Percentiles rank a stretch among this genome's conserved stretches.
Conservation (phyloP, 345 rosid species). For the Linum tenue region DNA sequence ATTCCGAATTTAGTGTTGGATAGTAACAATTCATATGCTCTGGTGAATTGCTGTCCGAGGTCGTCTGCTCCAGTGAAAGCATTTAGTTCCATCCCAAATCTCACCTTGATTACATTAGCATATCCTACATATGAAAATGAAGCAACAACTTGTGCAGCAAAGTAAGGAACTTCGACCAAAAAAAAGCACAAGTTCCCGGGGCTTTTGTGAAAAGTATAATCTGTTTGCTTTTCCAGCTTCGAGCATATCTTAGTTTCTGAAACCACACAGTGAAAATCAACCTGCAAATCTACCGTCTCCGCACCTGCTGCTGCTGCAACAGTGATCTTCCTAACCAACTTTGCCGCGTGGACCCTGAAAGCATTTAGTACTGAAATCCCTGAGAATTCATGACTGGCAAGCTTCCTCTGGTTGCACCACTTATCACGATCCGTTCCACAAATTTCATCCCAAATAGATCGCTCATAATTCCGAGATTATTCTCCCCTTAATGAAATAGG, state of each 20-base stretch:
- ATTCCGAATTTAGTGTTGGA: not conserved
- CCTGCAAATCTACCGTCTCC: constrained; percentile 31
- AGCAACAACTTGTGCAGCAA: not conserved
- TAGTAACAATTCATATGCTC: constrained; percentile 15
- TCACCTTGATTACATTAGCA: constrained; percentile 35
- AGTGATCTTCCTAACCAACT: constrained; percentile 20
- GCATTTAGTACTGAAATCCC: constrained; percentile 27
- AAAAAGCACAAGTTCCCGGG: not conserved
- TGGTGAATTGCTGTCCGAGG: constrained; percentile 21
- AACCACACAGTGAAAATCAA: not conserved
- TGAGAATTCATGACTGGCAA: constrained; percentile 35
- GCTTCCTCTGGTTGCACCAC: constrained; percentile 36
- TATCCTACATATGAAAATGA: constrained; percentile 19
- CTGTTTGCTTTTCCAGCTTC: not conserved
- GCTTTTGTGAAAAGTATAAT: too few species aligned
- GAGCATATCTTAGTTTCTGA: not conserved
- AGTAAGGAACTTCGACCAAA: not conserved
- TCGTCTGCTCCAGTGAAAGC: constrained; percentile 22
- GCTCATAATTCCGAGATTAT: constrained; percentile 28
- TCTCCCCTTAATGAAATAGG: constrained; percentile 19
- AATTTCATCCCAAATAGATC: constrained; percentile 37
- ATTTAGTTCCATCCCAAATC: constrained; percentile 33
- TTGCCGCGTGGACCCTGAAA: constrained; percentile 25
- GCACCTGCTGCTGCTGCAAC: constrained; percentile 16
- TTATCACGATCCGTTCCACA: constrained; percentile 34